These are phyloP conservation scores for Syncephalis plumigaleata DNA, from an alignment of 371 early-diverging fungal species.

Conservation along the genomic window DNA sequence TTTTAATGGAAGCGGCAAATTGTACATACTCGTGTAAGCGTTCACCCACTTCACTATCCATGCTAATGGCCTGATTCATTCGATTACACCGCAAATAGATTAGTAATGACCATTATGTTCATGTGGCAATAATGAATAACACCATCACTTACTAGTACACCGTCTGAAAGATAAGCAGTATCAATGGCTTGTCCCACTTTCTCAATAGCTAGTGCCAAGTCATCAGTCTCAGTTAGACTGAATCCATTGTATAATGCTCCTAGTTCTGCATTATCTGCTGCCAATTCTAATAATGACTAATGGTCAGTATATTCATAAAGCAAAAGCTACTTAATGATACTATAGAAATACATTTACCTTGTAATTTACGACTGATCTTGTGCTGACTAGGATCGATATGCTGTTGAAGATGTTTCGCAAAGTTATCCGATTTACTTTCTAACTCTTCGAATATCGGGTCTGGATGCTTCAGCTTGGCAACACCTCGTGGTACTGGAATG, in stretches of 20 bases:
- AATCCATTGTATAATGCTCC: constrained; percentile 87
- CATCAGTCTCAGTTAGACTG: constrained; percentile 60
- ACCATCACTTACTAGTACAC: constrained; percentile 36
- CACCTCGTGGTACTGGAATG: constrained; percentile 35
- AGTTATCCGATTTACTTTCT: constrained; percentile 44
- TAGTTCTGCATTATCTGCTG: constrained; percentile 71
- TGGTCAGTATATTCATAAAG: not conserved
- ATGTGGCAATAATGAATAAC: too few relatives aligned
- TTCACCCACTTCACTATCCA: constrained; percentile 69
- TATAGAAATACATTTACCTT: not conserved
- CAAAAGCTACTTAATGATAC: not conserved
- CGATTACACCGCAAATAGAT: too few relatives aligned
- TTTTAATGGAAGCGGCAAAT: constrained; percentile 69
- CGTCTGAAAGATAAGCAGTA: constrained; percentile 51
- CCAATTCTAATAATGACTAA: constrained; percentile 21
- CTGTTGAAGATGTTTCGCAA: constrained; percentile 29
- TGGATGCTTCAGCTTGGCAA: constrained; percentile 34
- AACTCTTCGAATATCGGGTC: constrained; percentile 54
- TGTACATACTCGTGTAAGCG: constrained; percentile 78
- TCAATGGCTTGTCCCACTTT: constrained; percentile 83
- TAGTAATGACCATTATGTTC: too few relatives aligned
- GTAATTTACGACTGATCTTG: not conserved
- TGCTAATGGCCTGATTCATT: constrained; percentile 21
- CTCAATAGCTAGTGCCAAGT: constrained; percentile 71
- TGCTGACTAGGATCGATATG: not conserved